Conservation (phyloP, 306 rosid genomes). For the Parietaria judaica region DNA sequence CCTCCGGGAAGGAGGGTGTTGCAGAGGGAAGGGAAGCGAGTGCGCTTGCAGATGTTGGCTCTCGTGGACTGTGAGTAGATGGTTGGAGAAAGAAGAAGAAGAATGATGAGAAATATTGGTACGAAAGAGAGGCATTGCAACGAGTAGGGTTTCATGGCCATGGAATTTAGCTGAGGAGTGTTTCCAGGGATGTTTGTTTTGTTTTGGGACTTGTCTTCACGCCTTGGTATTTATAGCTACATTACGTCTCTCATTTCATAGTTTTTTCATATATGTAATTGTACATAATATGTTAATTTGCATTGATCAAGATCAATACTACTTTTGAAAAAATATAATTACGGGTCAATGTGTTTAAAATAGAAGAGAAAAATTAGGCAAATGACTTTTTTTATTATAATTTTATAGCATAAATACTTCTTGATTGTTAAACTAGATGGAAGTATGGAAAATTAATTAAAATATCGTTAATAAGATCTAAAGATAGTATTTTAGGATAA, state of each 20-base stretch:
- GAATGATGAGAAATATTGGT: neutral
- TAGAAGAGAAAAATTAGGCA: too few relatives aligned
- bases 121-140: neutral
- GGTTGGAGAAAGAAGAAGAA: slow-evolving; percentile 2
- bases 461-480: too few relatives aligned
- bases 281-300: too few relatives aligned
- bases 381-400: too few relatives aligned
- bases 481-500: too few relatives aligned
- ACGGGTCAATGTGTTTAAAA: too few relatives aligned
- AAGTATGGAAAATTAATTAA: too few relatives aligned
- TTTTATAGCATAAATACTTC: too few relatives aligned
- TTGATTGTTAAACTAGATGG: too few relatives aligned
- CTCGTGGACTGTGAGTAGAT: slow-evolving; percentile 6
- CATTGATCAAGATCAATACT: too few relatives aligned
- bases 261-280: neutral
- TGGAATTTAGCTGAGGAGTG: slow-evolving; percentile 1
- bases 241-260: neutral
- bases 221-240: slow-evolving; percentile 5
- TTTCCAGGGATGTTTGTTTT: neutral
- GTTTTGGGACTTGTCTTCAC: neutral
- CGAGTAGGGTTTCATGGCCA: slow-evolving; percentile 21
- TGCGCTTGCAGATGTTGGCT: slow-evolving; percentile 24
- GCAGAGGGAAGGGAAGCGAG: slow-evolving; percentile 31
- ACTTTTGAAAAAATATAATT: too few relatives aligned
- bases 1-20: slow-evolving; percentile 21